These are phyloP conservation scores for Yamagishiella unicocca DNA, from an alignment of 139 green algal genomes.

Conservation along the genomic window DNA sequence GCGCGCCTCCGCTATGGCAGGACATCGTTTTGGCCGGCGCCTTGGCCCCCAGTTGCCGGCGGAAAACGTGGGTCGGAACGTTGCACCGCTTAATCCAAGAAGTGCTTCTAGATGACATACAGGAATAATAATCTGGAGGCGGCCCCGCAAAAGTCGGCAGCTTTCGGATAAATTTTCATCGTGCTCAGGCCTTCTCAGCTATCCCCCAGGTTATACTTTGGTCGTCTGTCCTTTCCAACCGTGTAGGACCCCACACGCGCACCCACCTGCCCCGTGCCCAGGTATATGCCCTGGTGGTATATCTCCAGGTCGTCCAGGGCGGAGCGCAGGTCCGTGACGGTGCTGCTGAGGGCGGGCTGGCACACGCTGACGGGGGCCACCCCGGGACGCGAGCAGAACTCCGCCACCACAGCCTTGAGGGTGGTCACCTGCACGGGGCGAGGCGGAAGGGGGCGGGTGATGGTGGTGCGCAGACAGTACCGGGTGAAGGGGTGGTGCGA, in stretches of 20 bases:
- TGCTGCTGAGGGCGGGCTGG: neutral
- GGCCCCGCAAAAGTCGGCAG: no score
- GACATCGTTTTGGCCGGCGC: no score
- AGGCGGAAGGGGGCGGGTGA: neutral
- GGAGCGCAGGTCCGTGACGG: neutral
- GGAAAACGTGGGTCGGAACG: no score
- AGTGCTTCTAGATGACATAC: no score
- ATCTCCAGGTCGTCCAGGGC: slow-evolving; percentile 3
- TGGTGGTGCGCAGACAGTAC: no score
- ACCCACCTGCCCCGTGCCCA: neutral
- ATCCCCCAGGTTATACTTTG: neutral
- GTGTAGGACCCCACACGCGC: neutral
- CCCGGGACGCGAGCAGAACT: slow-evolving; percentile 1
- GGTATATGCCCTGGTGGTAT: slow-evolving; percentile 2
- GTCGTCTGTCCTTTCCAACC: neutral
- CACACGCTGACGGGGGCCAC: neutral
- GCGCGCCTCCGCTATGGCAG: no score
- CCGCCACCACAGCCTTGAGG: neutral
- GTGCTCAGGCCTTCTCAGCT: neutral
- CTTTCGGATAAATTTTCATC: neutral
- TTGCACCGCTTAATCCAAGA: no score
- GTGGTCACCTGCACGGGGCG: neutral
- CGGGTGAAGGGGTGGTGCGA: no score
- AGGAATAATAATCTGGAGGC: no score
- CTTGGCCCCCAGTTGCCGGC: no score